These are phyloP conservation scores for Inga leiocalycina DNA, from an alignment of 306 rosid species.

Conservation along the genomic window DNA sequence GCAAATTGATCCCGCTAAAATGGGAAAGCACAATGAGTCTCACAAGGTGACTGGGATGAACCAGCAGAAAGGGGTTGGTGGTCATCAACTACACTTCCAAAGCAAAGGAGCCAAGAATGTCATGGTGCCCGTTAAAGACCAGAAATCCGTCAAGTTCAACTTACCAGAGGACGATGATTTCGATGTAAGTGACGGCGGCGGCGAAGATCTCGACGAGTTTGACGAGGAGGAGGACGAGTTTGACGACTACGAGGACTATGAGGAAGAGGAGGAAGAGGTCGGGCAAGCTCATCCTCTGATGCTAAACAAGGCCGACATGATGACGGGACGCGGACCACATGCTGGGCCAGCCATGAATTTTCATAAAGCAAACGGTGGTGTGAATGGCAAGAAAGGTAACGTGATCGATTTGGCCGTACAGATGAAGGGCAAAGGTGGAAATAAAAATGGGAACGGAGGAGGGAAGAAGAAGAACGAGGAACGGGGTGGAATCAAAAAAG, in stretches of 20 bases:
- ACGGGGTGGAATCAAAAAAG: slow-evolving; percentile 7
- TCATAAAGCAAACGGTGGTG: slow-evolving; percentile 49
- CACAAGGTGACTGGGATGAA: slow-evolving; percentile 46
- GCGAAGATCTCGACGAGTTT: slow-evolving; percentile 50
- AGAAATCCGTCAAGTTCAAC: slow-evolving; percentile 77
- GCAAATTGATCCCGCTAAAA: slow-evolving; percentile 46
- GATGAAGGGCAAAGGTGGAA: slow-evolving; percentile 59
- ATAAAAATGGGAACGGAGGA: slow-evolving; percentile 54
- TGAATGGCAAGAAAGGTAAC: slow-evolving; percentile 65
- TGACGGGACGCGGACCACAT: background rate
- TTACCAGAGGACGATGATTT: slow-evolving; percentile 64
- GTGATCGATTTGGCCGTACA: slow-evolving; percentile 61
- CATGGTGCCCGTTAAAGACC: slow-evolving; percentile 43
- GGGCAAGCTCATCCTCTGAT: slow-evolving; percentile 11
- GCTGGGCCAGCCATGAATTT: slow-evolving; percentile 56
- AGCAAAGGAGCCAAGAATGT: slow-evolving; percentile 53
- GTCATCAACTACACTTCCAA: slow-evolving; percentile 46
- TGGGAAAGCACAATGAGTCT: slow-evolving; percentile 55
- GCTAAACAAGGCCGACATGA: background rate
- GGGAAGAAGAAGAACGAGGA: background rate
- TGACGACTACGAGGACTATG: slow-evolving; percentile 60
- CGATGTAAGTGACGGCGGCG: slow-evolving; percentile 53
- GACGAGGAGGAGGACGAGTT: slow-evolving; percentile 63
- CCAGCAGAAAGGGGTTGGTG: slow-evolving; percentile 32
- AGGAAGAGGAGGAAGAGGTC: background rate